These are phyloP conservation scores for Lactarius trivialis DNA, from an alignment of 768 basidiomycete species.

Conservation along the genomic window DNA sequence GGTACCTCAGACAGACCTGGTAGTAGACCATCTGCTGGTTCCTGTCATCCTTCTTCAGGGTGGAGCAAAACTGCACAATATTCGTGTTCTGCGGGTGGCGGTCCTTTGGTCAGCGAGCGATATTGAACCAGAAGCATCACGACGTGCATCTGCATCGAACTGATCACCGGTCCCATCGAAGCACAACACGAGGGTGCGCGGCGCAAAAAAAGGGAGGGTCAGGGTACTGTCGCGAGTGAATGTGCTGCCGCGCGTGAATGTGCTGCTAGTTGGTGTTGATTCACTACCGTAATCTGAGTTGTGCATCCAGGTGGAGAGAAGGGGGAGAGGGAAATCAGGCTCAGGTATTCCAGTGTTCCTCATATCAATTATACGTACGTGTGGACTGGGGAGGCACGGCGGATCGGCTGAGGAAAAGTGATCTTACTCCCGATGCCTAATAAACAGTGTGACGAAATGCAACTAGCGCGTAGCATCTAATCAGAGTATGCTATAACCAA, in stretches of 20 bases:
- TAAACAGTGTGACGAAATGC: no score
- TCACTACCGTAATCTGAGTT: no score
- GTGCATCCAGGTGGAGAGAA: no score
- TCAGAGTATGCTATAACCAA: no score
- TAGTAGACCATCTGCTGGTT: constrained; percentile 66
- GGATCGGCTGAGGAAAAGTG: no score
- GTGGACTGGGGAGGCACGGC: no score
- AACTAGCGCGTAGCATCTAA: no score
- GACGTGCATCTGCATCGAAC: constrained; percentile 52
- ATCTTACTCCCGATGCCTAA: no score
- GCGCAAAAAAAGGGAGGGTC: not conserved
- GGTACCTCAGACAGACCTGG: constrained; percentile 39
- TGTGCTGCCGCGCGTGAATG: not conserved
- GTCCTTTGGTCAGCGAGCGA: not conserved
- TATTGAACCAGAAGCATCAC: not conserved
- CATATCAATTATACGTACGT: no score
- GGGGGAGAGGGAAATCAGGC: no score
- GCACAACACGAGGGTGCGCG: constrained; percentile 58
- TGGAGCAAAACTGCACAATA: constrained; percentile 58
- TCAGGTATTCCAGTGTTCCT: no score
- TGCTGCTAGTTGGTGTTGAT: no score
- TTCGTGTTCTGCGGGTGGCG: constrained; percentile 53
- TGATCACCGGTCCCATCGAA: constrained; percentile 64
- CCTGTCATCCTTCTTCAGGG: constrained; percentile 61
- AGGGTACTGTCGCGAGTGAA: not conserved